Percentiles rank a stretch among this genome's conserved stretches.
These are phyloP conservation scores for Evernia prunastri DNA, from an alignment of 495 filamentous ascomycete species.

Conservation along the genomic window DNA sequence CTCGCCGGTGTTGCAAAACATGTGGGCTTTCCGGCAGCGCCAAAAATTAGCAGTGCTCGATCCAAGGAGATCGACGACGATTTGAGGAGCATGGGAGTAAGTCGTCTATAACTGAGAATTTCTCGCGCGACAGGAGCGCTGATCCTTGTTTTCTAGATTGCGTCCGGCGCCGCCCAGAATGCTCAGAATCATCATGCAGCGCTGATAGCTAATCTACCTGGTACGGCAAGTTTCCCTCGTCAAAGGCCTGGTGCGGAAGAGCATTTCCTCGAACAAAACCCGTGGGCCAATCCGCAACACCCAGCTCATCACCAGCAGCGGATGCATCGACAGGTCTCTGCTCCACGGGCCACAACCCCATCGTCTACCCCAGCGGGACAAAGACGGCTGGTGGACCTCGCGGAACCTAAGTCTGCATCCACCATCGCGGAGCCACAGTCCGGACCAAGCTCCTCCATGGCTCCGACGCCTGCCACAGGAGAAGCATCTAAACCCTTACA, in stretches of 20 bases:
- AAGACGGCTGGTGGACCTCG: constrained; percentile 46
- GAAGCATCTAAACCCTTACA: not conserved
- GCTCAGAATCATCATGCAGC: constrained; percentile 19
- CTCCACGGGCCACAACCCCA: constrained; percentile 30
- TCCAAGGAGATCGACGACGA: constrained; percentile 75
- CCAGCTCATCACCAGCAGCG: constrained; percentile 52
- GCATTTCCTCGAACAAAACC: constrained; percentile 73
- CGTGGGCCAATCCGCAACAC: constrained; percentile 85
- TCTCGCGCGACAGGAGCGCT: constrained; percentile 6
- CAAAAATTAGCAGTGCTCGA: constrained; percentile 64
- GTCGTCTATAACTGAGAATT: constrained; percentile 32
- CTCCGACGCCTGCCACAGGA: constrained; percentile 35
- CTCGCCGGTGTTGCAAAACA: constrained; percentile 88
- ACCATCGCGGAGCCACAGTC: constrained; percentile 50
- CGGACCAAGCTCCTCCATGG: constrained; percentile 40
- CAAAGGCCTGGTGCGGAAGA: constrained; percentile 63
- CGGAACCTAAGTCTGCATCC: constrained; percentile 50
- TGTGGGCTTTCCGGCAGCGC: constrained; percentile 93
- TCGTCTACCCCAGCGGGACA: constrained; percentile 49
- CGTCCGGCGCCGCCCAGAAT: constrained; percentile 25
- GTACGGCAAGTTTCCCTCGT: constrained; percentile 33
- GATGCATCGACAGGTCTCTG: constrained; percentile 34
- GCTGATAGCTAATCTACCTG: constrained; percentile 17
- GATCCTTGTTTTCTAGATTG: constrained; percentile 25
- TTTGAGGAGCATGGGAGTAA: constrained; percentile 82